Evolutionary conservation across 2,329 filamentous ascomycete genomes (phyloP).

Genomic region (Nemania sp.): DNA sequence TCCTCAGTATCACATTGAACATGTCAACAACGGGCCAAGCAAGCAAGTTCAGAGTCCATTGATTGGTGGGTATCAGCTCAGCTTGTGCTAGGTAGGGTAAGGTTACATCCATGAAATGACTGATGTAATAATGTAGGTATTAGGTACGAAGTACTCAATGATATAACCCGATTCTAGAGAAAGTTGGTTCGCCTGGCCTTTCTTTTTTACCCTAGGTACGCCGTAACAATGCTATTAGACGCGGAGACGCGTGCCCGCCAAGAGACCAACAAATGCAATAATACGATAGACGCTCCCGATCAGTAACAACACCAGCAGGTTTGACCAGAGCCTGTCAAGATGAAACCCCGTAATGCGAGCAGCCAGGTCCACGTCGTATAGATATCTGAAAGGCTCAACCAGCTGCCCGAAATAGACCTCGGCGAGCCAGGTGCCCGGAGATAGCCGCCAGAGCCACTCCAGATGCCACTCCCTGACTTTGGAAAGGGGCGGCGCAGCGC

Average conservation of each 20-base stretch:
- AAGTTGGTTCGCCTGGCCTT: no score
- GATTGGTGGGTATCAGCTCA: no score
- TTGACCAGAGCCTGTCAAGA: conserved; percentile 50
- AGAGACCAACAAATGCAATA: conserved; percentile 49
- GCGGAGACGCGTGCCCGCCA: conserved; percentile 41
- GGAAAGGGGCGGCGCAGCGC: conserved; percentile 55
- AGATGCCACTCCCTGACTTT: conserved; percentile 57
- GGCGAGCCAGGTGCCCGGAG: conserved; percentile 59
- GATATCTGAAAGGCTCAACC: conserved; percentile 51
- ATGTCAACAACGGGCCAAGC: no score
- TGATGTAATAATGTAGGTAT: no score
- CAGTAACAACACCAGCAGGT: conserved; percentile 49
- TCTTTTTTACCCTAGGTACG: not conserved
- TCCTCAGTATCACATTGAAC: no score
- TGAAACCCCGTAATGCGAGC: conserved; percentile 49
- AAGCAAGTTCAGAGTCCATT: no score
- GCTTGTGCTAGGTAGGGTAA: no score
- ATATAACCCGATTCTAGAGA: no score
- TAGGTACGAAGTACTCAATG: no score
- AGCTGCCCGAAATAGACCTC: conserved; percentile 61
- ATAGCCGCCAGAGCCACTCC: conserved; percentile 59
- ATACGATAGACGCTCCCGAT: conserved; percentile 53
- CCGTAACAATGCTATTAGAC: conserved; percentile 25
- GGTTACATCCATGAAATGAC: no score
- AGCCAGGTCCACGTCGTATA: conserved; percentile 57